These are phyloP conservation scores for Peronosclerospora sorghi DNA, from an alignment of 352 stramenopile species.

Conservation along the genomic window DNA sequence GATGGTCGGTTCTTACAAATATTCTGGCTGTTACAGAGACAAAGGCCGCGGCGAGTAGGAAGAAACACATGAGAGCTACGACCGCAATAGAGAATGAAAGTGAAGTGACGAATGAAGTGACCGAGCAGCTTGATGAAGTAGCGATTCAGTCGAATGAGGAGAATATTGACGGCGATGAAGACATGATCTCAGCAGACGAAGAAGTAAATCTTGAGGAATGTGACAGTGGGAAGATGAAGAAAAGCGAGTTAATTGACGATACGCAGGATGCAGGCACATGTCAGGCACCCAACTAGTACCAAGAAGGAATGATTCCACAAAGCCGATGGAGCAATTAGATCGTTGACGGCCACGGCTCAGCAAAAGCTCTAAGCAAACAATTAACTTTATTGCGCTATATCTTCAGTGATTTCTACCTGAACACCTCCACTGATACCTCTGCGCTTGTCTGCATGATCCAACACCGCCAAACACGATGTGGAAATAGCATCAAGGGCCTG, in stretches of 20 bases:
- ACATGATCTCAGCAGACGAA: conserved; percentile 33
- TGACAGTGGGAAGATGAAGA: conserved; percentile 12
- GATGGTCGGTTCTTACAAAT: neutral
- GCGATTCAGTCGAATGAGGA: conserved; percentile 20
- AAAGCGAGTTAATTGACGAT: conserved; percentile 5
- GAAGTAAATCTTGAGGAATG: conserved; percentile 15
- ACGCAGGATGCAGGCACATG: conserved; percentile 10
- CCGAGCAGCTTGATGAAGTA: conserved; percentile 21
- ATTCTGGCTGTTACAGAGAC: conserved; percentile 25
- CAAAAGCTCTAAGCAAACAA: neutral
- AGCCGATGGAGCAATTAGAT: conserved; percentile 23
- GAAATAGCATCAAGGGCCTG: conserved; percentile 59
- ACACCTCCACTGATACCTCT: conserved; percentile 38
- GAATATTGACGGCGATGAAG: conserved; percentile 30
- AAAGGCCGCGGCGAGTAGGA: conserved; percentile 26
- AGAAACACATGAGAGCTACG: conserved; percentile 15
- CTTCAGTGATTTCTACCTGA: conserved; percentile 21
- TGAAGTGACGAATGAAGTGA: conserved; percentile 23
- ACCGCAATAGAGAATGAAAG: conserved; percentile 15
- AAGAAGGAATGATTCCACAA: conserved; percentile 8
- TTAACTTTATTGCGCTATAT: conserved; percentile 28
- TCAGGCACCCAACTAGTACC: conserved; percentile 1
- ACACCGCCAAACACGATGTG: conserved; percentile 36
- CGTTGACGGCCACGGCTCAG: no score
- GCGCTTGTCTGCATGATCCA: conserved; percentile 50